Percentiles rank a stretch among this genome's conserved stretches.
phyloP scores from a whole-genome alignment of 805 yeast genomes.

The Candida sanyiensis region DNA sequence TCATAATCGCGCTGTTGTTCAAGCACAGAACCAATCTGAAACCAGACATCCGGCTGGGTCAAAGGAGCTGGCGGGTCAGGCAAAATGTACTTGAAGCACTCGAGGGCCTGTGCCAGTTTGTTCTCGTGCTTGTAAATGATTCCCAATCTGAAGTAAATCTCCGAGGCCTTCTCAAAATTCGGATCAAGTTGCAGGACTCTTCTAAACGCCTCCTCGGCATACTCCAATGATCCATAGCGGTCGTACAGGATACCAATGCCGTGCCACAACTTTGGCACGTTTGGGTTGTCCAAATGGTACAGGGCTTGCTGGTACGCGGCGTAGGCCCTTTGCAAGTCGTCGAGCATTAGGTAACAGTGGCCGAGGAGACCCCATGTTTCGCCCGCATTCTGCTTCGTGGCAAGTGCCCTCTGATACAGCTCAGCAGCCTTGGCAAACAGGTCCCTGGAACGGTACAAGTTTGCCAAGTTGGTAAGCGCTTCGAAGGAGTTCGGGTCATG shows the following conservation, averaged over 20 bases:
- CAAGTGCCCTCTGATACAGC: constrained; percentile 79
- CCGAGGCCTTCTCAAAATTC: constrained; percentile 91
- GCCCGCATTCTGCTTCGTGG: constrained; percentile 79
- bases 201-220: constrained; percentile 97
- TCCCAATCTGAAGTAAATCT: constrained; percentile 92
- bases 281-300: constrained; percentile 84
- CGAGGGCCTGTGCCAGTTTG: constrained; percentile 79
- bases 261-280: constrained; percentile 97
- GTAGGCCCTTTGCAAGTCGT: constrained; percentile 92
- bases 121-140: constrained; percentile 94
- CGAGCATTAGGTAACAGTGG: constrained; percentile 94
- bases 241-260: constrained; percentile 97
- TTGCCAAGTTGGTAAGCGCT: constrained; percentile 80
- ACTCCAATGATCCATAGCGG: constrained; percentile 91
- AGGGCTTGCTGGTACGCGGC: constrained; percentile 95
- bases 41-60: constrained; percentile 97
- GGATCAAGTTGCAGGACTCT: constrained; percentile 95
- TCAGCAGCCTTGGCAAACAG: constrained; percentile 94
- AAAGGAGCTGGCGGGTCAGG: constrained; percentile 91
- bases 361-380: constrained; percentile 97
- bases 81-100: constrained; percentile 89
- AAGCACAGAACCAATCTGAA: constrained; percentile 92
- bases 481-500: constrained; percentile 83
- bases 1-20: constrained; percentile 90
- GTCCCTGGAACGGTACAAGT: constrained; percentile 81